Conservation (phyloP, 768 basidiomycete genomes). For the Leccinum disarticulatum region DNA sequence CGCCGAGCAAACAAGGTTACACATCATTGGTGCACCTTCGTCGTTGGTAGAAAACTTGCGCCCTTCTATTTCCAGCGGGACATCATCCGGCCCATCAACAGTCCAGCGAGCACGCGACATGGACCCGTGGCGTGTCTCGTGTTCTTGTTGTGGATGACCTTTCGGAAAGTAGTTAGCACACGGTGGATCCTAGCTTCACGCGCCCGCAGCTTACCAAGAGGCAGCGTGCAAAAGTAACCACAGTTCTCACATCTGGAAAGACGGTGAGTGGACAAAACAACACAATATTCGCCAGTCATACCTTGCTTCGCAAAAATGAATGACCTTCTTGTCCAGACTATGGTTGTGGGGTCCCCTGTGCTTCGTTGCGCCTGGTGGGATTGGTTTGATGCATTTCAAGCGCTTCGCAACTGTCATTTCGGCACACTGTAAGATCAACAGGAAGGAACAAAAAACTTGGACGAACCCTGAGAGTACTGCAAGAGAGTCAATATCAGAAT, state of each 20-base stretch:
- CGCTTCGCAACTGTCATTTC: too few relatives aligned
- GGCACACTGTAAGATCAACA: too few relatives aligned
- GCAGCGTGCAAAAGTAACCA: conserved; percentile 58
- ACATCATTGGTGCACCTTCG: conserved; percentile 64
- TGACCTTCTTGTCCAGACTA: conserved; percentile 40
- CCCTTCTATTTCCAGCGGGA: conserved; percentile 51
- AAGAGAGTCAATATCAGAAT: conserved; percentile 1
- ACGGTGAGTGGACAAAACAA: neutral
- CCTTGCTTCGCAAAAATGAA: conserved; percentile 57
- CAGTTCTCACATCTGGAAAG: conserved; percentile 49
- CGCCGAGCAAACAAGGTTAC: conserved; percentile 52
- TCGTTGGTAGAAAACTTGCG: conserved; percentile 53
- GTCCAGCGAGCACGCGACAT: conserved; percentile 61
- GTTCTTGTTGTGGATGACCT: conserved; percentile 62
- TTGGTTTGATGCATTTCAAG: too few relatives aligned
- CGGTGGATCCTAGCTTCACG: accelerated
- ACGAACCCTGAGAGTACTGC: too few relatives aligned
- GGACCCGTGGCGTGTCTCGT: conserved; percentile 63
- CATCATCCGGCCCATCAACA: conserved; percentile 51
- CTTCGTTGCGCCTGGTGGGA: neutral
- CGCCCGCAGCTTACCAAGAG: conserved; percentile 41
- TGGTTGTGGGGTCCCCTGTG: conserved; percentile 54
- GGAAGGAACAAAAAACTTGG: too few relatives aligned
- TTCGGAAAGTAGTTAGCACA: neutral
- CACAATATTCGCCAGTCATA: conserved; percentile 19